Percentiles rank a stretch among this genome's conserved stretches.
phyloP scores from a whole-genome alignment of 2,329 filamentous ascomycete genomes.

The Furcasterigmium sp. region DNA sequence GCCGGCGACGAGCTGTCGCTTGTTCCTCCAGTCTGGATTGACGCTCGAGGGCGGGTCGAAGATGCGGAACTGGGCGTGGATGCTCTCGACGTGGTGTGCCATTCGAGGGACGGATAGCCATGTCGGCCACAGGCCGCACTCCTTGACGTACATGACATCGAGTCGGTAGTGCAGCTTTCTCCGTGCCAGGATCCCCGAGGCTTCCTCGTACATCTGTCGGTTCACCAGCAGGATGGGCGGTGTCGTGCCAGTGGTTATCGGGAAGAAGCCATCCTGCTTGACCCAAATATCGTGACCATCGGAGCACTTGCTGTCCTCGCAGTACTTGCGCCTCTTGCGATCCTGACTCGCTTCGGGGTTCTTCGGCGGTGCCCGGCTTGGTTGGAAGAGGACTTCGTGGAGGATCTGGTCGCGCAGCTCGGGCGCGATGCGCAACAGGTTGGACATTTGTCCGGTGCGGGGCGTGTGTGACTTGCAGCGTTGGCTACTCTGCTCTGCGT shows the following conservation, averaged over 20 bases:
- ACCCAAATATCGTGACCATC: slow-evolving; percentile 14
- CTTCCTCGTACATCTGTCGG: slow-evolving; percentile 12
- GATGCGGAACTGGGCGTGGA: slow-evolving; percentile 13
- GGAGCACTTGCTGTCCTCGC: slow-evolving; percentile 9
- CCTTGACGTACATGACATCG: slow-evolving; percentile 14
- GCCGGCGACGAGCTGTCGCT: slow-evolving; percentile 10
- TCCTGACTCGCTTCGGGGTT: slow-evolving; percentile 8
- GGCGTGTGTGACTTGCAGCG: no score
- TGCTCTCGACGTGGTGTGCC: slow-evolving; percentile 8
- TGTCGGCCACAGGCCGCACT: slow-evolving; percentile 14
- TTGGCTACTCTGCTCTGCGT: no score
- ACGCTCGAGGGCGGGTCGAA: slow-evolving; percentile 11
- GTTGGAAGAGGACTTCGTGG: slow-evolving; percentile 8
- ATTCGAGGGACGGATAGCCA: slow-evolving; percentile 12
- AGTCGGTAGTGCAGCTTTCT: slow-evolving; percentile 9
- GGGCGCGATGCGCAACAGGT: slow-evolving; percentile 10
- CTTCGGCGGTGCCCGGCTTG: slow-evolving; percentile 7
- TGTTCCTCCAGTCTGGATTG: slow-evolving; percentile 12
- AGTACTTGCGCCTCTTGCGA: slow-evolving; percentile 12
- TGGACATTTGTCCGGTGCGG: slow-evolving; percentile 6
- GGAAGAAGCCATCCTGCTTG: slow-evolving; percentile 1
- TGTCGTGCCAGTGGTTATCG: background rate
- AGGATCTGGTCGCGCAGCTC: slow-evolving; percentile 13
- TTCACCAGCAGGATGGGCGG: slow-evolving; percentile 10
- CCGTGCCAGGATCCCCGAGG: slow-evolving; percentile 6